Percentiles rank a stretch among this genome's conserved stretches.
Evolutionary conservation across 306 rosid genomes (phyloP).

Genomic region (Begonia fuchsioides): DNA sequence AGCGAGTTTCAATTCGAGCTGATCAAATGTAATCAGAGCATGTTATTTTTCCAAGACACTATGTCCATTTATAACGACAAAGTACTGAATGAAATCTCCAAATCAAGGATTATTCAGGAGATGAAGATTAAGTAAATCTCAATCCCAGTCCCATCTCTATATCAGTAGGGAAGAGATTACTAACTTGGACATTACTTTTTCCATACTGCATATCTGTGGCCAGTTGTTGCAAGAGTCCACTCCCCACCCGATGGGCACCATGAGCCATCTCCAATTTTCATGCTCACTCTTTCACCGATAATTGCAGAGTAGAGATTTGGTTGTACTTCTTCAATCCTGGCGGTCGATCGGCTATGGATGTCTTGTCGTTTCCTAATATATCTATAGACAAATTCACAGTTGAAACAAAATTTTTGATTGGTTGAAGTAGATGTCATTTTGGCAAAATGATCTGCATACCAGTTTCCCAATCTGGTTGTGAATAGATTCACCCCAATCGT

Average conservation of each 20-base stretch:
- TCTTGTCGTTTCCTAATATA: conserved; percentile 61
- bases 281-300: conserved; percentile 58
- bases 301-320: conserved; percentile 73
- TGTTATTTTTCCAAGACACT: too few relatives aligned
- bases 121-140: too few relatives aligned
- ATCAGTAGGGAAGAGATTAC: not conserved
- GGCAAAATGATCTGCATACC: conserved; percentile 25
- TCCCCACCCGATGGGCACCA: conserved; percentile 74
- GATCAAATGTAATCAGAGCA: too few relatives aligned
- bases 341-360: conserved; percentile 58
- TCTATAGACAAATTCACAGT: conserved; percentile 29
- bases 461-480: conserved; percentile 67
- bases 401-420: not conserved
- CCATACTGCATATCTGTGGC: conserved; percentile 83
- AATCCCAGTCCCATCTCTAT: not conserved
- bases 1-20: too few relatives aligned
- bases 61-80: too few relatives aligned
- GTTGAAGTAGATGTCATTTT: not conserved
- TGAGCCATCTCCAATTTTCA: conserved; percentile 81
- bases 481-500: conserved; percentile 44
- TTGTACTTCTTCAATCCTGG: conserved; percentile 65
- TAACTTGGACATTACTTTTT: conserved; percentile 20
- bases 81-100: too few relatives aligned
- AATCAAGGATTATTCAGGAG: too few relatives aligned
- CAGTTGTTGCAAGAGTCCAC: conserved; percentile 64